A percentile compares a stretch with the other conserved stretches of the same genome.
Evolutionary conservation across 495 filamentous ascomycete species (phyloP).

Genomic region (Friedmanniomyces simplex): DNA sequence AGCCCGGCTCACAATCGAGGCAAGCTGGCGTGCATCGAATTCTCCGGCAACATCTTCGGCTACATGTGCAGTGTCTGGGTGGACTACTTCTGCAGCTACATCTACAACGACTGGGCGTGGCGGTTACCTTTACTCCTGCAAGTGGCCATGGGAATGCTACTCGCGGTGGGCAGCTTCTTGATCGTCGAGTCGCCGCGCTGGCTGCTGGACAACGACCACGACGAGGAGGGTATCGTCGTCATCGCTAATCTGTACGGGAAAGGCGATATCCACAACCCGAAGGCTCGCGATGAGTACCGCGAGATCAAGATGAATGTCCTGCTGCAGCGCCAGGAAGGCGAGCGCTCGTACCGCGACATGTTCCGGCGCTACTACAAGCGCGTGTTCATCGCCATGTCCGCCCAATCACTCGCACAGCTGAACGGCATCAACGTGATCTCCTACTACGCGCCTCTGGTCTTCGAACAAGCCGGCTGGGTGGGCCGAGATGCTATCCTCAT

Average conservation of each 20-base stretch:
- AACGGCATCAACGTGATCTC: slow-evolving; percentile 99
- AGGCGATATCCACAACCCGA: slow-evolving; percentile 84
- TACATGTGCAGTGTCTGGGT: slow-evolving; percentile 98
- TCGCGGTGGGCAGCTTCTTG: slow-evolving; percentile 75
- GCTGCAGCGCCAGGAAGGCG: slow-evolving; percentile 84
- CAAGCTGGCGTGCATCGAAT: slow-evolving; percentile 94
- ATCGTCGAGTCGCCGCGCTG: slow-evolving; percentile 96
- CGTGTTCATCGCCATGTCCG: slow-evolving; percentile 98
- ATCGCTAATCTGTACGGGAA: slow-evolving; percentile 96
- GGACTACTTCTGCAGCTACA: slow-evolving; percentile 92
- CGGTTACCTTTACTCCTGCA: slow-evolving; percentile 85
- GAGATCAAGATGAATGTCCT: slow-evolving; percentile 98
- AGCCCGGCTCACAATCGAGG: slow-evolving; percentile 93
- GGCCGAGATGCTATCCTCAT: slow-evolving; percentile 88
- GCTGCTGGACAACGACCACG: slow-evolving; percentile 94
- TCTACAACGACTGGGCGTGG: slow-evolving; percentile 78
- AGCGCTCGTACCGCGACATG: slow-evolving; percentile 87
- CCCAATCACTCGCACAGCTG: slow-evolving; percentile 86
- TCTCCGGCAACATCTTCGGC: slow-evolving; percentile 90
- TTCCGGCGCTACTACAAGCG: slow-evolving; percentile 84
- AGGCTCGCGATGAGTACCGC: slow-evolving; percentile 86
- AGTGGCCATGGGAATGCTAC: slow-evolving; percentile 79
- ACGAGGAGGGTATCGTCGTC: slow-evolving; percentile 95
- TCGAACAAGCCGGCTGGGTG: slow-evolving; percentile 88
- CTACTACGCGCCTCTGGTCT: slow-evolving; percentile 94